phyloP scores from a whole-genome alignment of 345 rosid species.

The Arabis hirsuta region DNA sequence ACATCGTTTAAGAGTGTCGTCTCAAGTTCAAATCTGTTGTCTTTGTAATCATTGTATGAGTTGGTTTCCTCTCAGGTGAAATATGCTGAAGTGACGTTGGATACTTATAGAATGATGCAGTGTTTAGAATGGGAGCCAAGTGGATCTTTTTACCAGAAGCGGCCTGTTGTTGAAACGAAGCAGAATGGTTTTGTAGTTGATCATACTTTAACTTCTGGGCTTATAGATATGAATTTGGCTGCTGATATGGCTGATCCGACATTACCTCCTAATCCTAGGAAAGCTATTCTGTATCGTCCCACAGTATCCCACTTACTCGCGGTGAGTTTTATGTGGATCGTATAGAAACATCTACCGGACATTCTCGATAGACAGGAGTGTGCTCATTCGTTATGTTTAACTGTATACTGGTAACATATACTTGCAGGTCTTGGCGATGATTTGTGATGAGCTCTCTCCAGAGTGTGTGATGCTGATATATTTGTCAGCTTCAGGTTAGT shows the following conservation, averaged over 20 bases:
- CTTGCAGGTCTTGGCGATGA: constrained; percentile 85
- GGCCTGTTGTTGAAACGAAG: constrained; percentile 55
- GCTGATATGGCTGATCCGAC: constrained; percentile 77
- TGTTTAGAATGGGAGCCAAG: constrained; percentile 97
- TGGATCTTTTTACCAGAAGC: constrained; percentile 72
- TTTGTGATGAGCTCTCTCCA: constrained; percentile 85
- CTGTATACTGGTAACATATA: background rate
- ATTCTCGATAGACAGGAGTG: background rate
- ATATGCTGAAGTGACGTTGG: constrained; percentile 93
- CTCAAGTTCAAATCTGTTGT: background rate
- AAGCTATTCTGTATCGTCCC: constrained; percentile 90
- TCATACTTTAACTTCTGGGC: constrained; percentile 81
- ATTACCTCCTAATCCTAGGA: constrained; percentile 85
- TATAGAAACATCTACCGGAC: constrained; percentile 5
- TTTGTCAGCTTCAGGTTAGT: constrained; percentile 82
- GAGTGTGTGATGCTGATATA: constrained; percentile 82
- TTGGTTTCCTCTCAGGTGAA: constrained; percentile 66
- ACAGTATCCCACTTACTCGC: constrained; percentile 83
- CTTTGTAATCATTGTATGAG: constrained; percentile 3
- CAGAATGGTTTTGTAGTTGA: constrained; percentile 76
- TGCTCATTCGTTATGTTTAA: background rate
- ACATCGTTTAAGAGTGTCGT: background rate
- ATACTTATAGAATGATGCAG: constrained; percentile 89
- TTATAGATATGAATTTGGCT: constrained; percentile 75
- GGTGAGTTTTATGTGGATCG: constrained; percentile 57